phyloP scores from a whole-genome alignment of 2,329 filamentous ascomycete species.

The Trichoderma polysporum region DNA sequence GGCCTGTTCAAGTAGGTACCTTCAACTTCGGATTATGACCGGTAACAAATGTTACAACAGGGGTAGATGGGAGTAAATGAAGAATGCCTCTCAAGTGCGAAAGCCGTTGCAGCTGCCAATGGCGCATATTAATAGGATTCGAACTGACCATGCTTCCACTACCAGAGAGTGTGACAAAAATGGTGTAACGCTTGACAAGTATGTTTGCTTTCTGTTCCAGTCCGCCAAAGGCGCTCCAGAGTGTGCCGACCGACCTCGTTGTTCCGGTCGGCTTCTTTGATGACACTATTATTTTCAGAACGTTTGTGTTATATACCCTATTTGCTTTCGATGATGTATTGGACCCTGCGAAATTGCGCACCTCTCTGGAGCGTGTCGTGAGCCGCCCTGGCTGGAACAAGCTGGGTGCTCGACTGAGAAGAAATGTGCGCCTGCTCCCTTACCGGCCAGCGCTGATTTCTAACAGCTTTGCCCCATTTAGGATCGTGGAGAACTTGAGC shows the following conservation, averaged over 20 bases:
- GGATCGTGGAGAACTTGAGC: slow-evolving; percentile 30
- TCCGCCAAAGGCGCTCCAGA: neutral
- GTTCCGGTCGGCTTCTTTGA: slow-evolving; percentile 14
- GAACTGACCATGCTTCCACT: neutral
- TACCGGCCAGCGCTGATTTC: slow-evolving; percentile 19
- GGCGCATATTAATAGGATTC: neutral
- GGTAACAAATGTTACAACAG: neutral
- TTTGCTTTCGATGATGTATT: slow-evolving; percentile 46
- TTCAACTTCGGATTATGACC: neutral
- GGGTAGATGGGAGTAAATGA: neutral
- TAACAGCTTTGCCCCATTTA: neutral
- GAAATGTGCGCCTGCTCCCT: slow-evolving; percentile 31
- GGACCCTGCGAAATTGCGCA: slow-evolving; percentile 40
- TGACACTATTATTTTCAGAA: slow-evolving; percentile 3
- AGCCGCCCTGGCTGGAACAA: slow-evolving; percentile 47
- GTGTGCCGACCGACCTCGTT: neutral
- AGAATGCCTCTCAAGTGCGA: neutral
- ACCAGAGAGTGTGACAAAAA: neutral
- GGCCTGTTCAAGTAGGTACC: neutral
- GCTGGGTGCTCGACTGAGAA: slow-evolving; percentile 43
- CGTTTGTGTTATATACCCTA: neutral
- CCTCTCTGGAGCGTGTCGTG: slow-evolving; percentile 39
- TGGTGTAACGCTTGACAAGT: neutral
- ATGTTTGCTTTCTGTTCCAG: neutral
- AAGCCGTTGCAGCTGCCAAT: neutral